Evolutionary conservation across 2,329 filamentous ascomycete genomes (phyloP), one percentile per base, ranked within the genome.

Genomic region (Cytospora chrysosperma): DNA sequence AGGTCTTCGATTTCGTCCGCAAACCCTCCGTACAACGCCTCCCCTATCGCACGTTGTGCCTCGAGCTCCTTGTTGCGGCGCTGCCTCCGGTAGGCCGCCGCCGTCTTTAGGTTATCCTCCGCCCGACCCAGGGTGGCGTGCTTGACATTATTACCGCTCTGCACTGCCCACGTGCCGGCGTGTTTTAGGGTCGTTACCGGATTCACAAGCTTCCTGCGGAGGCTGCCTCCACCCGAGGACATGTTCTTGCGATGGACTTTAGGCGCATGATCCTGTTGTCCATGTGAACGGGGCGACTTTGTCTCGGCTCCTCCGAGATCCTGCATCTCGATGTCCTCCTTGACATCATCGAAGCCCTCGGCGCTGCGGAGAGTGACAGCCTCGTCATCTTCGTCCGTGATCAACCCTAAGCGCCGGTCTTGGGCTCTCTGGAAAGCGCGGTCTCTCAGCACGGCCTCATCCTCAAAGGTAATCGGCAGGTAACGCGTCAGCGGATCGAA

Each of bases 1-100:
- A 99, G 81, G 73, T 99, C 95, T 75, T 97, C 94, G 67, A 99
- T 88, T 79, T 97, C 93, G 72, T 98, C 94, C 68, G 94, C 88
- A 70, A 93, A 91, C 4, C 91, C 91, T 26, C 91, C 89, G 74
- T 93, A 99, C 2, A 98, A 82, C 3, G 93, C 90, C 56, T 93
- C 88, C 8, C 90, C 90, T 28, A 94, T 89, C 2, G 85, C 83
- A 37, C 79, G 85, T 75, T 94, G 91, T 0, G 86, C 85, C 74
- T 95, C 91, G 2, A 91, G 76, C 69, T 93, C 90, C 65, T 81
- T 82, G 66, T 79, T 76, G 5, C 81, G 81, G 62, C 82, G 82
- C 30, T 79, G 68, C 24, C 75, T 73, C 27, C 84, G 76, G 69
- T 82, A 85, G n/a, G 77, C 73, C 0, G 79, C 75, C 0, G 83